These are phyloP conservation scores for Thermothielavioides terrestris DNA, from an alignment of 495 filamentous ascomycete species.

Conservation along the genomic window DNA sequence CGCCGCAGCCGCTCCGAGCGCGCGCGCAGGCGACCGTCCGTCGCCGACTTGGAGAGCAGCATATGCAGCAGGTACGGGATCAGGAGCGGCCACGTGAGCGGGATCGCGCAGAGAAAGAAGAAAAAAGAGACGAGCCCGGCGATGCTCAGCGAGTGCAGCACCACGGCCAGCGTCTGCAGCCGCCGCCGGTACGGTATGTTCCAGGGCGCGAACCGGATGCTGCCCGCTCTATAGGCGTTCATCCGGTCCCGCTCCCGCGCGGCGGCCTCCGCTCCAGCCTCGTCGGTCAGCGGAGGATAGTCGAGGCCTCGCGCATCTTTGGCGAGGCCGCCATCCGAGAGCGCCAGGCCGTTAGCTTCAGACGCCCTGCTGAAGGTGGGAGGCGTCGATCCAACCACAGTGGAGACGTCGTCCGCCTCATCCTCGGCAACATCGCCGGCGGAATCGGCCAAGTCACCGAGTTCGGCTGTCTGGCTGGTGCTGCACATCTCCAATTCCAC, in stretches of 20 bases:
- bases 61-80: conserved; percentile 84
- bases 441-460: conserved; percentile 5
- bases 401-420: too few species aligned
- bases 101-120: conserved; percentile 85
- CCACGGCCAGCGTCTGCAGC: conserved; percentile 77
- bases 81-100: conserved; percentile 82
- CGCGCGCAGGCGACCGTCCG: conserved; percentile 61
- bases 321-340: neutral
- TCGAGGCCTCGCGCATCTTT: neutral
- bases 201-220: conserved; percentile 74
- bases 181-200: conserved; percentile 79
- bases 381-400: too few species aligned
- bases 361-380: too few species aligned
- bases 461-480: neutral
- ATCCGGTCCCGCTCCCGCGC: conserved; percentile 14
- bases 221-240: conserved; percentile 22
- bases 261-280: neutral
- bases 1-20: conserved; percentile 65
- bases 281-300: conserved; percentile 14
- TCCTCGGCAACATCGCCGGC: conserved; percentile 13
- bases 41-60: conserved; percentile 65
- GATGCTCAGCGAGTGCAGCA: conserved; percentile 78
- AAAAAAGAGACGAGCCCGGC: conserved; percentile 67
- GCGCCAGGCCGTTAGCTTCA: too few species aligned
- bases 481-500: neutral